These are phyloP conservation scores for Dendryphion nanum DNA, from an alignment of 2,329 filamentous ascomycete species.

Conservation along the genomic window DNA sequence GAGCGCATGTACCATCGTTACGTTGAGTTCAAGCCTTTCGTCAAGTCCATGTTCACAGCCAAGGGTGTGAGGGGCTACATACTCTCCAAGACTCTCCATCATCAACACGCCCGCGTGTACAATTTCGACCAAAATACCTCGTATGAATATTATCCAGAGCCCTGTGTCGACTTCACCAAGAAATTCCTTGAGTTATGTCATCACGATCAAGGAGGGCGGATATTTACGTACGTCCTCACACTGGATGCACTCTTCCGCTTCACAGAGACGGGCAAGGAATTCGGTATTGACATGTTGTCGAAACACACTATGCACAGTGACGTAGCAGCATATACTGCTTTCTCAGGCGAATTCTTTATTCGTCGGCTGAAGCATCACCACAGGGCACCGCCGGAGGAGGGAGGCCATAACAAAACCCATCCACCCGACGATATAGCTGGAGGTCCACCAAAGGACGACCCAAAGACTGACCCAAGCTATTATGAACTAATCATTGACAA, in stretches of 20 bases:
- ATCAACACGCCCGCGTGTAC: constrained; percentile 86
- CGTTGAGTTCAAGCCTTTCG: constrained; percentile 88
- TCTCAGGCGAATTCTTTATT: constrained; percentile 90
- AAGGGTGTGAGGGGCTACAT: constrained; percentile 75
- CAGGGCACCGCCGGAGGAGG: constrained; percentile 34
- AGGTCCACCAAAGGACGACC: constrained; percentile 41
- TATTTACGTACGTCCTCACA: constrained; percentile 90
- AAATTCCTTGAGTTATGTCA: constrained; percentile 85
- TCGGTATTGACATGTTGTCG: constrained; percentile 86
- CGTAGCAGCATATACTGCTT: constrained; percentile 87
- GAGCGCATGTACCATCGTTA: constrained; percentile 82
- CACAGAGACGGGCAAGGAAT: constrained; percentile 94
- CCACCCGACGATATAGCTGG: constrained; percentile 51
- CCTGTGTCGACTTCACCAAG: constrained; percentile 68
- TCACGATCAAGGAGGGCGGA: constrained; percentile 78
- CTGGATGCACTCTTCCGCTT: constrained; percentile 85
- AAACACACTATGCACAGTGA: constrained; percentile 98
- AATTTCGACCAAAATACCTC: constrained; percentile 78
- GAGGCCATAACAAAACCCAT: constrained; percentile 46
- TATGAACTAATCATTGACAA: constrained; percentile 95
- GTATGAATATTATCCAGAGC: constrained; percentile 65
- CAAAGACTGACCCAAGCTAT: constrained; percentile 54
- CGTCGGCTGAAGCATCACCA: constrained; percentile 60
- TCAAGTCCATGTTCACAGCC: constrained; percentile 82
- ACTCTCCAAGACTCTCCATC: constrained; percentile 80